Evolutionary conservation across 2,329 filamentous ascomycete species (phyloP).

Genomic region (Teratosphaeria gauchensis): DNA sequence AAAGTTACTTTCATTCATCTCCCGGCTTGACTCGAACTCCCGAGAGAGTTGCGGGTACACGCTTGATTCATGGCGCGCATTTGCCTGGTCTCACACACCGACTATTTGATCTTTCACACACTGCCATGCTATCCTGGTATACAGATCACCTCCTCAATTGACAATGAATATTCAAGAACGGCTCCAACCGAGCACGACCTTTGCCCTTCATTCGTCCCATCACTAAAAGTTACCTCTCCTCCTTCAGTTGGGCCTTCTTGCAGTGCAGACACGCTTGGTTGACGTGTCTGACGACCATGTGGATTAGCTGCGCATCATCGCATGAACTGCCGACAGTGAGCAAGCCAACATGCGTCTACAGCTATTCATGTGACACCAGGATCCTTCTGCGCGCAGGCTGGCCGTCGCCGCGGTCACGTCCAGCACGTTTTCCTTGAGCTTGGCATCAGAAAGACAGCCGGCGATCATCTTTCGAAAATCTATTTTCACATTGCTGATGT

Average conservation of each 20-base stretch:
- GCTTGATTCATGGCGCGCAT: background rate
- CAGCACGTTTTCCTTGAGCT: background rate
- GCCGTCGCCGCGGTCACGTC: background rate
- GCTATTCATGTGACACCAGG: background rate
- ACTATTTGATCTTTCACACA: background rate
- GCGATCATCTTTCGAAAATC: background rate
- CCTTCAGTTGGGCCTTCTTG: background rate
- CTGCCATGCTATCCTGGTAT: background rate
- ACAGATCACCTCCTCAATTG: background rate
- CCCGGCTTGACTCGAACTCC: background rate
- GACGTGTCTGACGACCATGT: background rate
- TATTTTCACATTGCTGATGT: no score
- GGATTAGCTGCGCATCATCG: background rate
- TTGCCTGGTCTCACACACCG: background rate
- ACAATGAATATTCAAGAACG: background rate
- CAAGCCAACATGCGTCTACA: background rate
- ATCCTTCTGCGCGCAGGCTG: background rate
- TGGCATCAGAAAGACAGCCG: background rate
- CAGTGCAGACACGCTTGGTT: background rate
- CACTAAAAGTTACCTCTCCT: background rate
- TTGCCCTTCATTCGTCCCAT: background rate
- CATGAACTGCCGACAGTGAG: background rate
- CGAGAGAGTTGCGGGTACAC: background rate
- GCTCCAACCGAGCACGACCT: background rate
- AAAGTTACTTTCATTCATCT: background rate